These are phyloP conservation scores for Penicillium glabrum DNA, from an alignment of 2,329 filamentous ascomycete species.

Conservation along the genomic window DNA sequence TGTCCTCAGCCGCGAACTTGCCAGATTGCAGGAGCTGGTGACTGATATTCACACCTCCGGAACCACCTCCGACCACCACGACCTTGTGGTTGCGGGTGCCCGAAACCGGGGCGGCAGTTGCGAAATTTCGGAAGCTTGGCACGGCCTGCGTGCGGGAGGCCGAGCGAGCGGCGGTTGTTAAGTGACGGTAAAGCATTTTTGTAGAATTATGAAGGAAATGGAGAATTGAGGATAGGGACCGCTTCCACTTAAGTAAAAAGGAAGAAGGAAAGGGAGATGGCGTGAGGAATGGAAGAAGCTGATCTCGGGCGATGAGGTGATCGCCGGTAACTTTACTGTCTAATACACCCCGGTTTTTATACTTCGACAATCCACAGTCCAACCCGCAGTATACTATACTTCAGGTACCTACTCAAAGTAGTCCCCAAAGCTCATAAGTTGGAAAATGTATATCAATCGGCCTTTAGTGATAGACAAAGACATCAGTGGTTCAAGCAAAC, in stretches of 20 bases:
- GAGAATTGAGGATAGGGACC: not conserved
- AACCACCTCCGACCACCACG: slow-evolving; percentile 66
- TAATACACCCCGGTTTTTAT: not conserved
- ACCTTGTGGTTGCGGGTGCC: slow-evolving; percentile 57
- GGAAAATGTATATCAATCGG: too few relatives aligned
- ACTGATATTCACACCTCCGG: slow-evolving; percentile 64
- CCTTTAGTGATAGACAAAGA: too few relatives aligned
- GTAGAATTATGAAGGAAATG: not conserved
- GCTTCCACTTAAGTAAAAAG: not conserved
- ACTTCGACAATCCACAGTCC: not conserved
- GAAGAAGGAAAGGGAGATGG: not conserved
- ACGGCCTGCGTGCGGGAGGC: slow-evolving; percentile 14
- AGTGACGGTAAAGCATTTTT: slow-evolving; percentile 29
- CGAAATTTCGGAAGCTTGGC: slow-evolving; percentile 19
- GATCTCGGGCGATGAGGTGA: slow-evolving; percentile 13
- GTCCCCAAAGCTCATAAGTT: too few relatives aligned
- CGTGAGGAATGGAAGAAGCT: slow-evolving; percentile 4
- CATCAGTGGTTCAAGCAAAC: too few relatives aligned
- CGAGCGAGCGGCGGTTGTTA: slow-evolving; percentile 22
- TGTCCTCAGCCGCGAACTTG: slow-evolving; percentile 58
- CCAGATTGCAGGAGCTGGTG: slow-evolving; percentile 66
- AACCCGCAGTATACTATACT: not conserved
- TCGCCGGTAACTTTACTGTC: slow-evolving; percentile 13
- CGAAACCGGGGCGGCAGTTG: slow-evolving; percentile 37
- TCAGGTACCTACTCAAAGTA: not conserved